Evolutionary conservation across 805 yeast species (phyloP).

Genomic region (Ogataea polymorpha): DNA sequence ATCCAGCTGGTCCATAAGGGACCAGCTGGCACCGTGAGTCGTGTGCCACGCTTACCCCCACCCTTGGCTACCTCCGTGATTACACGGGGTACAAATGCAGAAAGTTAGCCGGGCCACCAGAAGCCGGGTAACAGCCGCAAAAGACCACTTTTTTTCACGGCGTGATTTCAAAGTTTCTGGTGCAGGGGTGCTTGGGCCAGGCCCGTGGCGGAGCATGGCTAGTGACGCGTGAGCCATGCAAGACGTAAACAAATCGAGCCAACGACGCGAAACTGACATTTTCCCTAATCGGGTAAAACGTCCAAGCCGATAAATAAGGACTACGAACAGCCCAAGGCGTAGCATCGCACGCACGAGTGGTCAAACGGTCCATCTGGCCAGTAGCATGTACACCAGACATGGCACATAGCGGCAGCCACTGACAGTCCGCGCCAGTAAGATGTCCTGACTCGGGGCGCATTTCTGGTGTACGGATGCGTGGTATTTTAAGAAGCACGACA

Average conservation of each 20-base stretch:
- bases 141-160: too few species aligned
- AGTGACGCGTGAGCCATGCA: slow-evolving; percentile 10
- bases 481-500: not conserved
- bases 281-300: slow-evolving; percentile 6
- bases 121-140: slow-evolving; percentile 1
- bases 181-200: not conserved
- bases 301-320: not conserved
- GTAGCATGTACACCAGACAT: too few species aligned
- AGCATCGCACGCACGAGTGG: too few species aligned
- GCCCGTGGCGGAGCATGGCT: not conserved
- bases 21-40: too few species aligned
- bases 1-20: too few species aligned
- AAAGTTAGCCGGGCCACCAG: not conserved
- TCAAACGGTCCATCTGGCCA: too few species aligned
- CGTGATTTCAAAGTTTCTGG: not conserved
- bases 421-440: too few species aligned
- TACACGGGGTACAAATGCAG: not conserved
- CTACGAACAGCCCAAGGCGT: too few species aligned
- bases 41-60: not conserved
- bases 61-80: slow-evolving; percentile 2
- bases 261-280: slow-evolving; percentile 8
- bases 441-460: not conserved
- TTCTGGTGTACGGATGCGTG: slow-evolving; percentile 1
- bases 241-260: slow-evolving; percentile 7
- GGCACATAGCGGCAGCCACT: too few species aligned